Base-by-base conservation (phyloP, 495 filamentous ascomycete species). In the Cercophora sp. region DNA sequence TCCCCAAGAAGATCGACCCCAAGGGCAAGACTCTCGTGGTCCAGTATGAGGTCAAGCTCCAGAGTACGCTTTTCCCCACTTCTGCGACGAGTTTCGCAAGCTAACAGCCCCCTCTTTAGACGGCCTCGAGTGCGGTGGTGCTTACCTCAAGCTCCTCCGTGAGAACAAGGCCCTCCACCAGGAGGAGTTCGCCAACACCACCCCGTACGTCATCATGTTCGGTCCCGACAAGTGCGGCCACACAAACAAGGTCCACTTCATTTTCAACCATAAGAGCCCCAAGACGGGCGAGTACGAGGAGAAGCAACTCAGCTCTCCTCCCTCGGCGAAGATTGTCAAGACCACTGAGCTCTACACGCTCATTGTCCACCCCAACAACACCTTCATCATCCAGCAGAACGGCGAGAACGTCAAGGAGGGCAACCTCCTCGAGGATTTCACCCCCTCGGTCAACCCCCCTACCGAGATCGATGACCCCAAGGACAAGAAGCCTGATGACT, bases 231-330 rank as follows among this genome's bases (percentile, higher is more conserved):
- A 96, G 85, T 99, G 94, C 70, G 94, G 93, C 73, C 82, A 88
- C 65, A 97, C 90, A 69, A 99, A 99, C 84, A 97, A 97, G 86
- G 89, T 99, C 51, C 94, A 99, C 81, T 96, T 99, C 76, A 99
- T 99, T 74, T 94, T 99, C 86, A 92, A 93, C 69, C 94, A 97
- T 88, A 99, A 97, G 87, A 99, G 97, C 83, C 94, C 94, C 64
- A 97, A 96, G 87, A 96, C 90, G 43, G 91, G 93, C 72, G 92
- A 96, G 73, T 99, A 99, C 63, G 93, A 97, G 81, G 94, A 99
- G 87, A 99, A 99, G 84, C 94, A 99, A 76, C 80, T 97, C 48
- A 87, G 82, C 69, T 79, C 80, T 61, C 84, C 93, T 34, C 90
- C 94, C 35, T 75, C 84, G 44, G 91, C 92, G 64, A 85, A 84